phyloP scores from a whole-genome alignment of 306 rosid species.

The Spatholobus suberectus region DNA sequence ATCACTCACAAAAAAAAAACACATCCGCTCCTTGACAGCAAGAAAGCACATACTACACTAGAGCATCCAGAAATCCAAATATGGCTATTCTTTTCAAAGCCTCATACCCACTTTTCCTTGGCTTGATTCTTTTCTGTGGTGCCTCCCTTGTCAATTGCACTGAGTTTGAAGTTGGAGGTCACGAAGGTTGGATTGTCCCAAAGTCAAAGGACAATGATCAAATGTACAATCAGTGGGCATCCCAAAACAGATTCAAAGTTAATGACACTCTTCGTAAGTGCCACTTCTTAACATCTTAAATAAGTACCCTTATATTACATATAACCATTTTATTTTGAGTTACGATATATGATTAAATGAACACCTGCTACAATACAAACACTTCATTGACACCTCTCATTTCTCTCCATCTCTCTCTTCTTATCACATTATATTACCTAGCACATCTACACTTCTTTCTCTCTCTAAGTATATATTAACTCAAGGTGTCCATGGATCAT shows the following conservation, averaged over 20 bases:
- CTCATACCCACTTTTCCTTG: constrained; percentile 35
- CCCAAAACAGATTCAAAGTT: constrained; percentile 68
- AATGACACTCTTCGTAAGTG: constrained; percentile 77
- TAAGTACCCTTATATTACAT: not conserved
- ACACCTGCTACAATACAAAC: too few relatives aligned
- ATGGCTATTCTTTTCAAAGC: constrained; percentile 45
- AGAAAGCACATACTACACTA: not conserved
- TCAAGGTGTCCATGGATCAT: not conserved
- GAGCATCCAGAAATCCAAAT: constrained; percentile 51
- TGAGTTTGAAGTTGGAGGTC: constrained; percentile 71
- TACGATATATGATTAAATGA: too few relatives aligned
- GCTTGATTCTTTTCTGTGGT: constrained; percentile 41
- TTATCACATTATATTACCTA: too few relatives aligned
- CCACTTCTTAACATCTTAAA: not conserved
- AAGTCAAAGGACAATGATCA: constrained; percentile 45
- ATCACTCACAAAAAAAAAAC: not conserved
- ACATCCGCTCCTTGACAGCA: not conserved
- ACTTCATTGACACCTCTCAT: too few relatives aligned
- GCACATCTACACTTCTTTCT: not conserved
- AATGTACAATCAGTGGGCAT: constrained; percentile 77
- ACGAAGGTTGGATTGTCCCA: constrained; percentile 71
- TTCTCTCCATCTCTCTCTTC: too few relatives aligned
- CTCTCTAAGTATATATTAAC: not conserved
- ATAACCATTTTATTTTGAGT: not conserved
- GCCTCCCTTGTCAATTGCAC: constrained; percentile 36